A percentile compares a stretch with the other conserved stretches of the same genome.
These are phyloP conservation scores for Rhodamnia argentea DNA, from an alignment of 345 rosid genomes.

Conservation along the genomic window DNA sequence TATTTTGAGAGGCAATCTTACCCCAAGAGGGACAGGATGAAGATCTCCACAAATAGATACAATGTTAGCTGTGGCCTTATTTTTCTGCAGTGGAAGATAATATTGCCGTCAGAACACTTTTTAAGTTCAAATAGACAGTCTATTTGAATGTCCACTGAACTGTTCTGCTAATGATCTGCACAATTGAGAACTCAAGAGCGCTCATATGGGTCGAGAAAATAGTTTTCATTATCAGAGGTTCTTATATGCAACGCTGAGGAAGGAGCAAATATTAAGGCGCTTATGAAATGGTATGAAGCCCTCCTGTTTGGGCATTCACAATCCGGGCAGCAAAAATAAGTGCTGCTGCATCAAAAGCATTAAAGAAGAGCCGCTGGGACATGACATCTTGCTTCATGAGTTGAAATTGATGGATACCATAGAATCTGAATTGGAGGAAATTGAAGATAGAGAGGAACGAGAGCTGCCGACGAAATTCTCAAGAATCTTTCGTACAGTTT, in stretches of 20 bases:
- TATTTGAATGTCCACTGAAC: not conserved
- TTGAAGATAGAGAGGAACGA: not conserved
- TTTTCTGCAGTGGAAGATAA: conserved; percentile 27
- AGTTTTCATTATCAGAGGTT: not conserved
- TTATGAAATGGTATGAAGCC: not conserved
- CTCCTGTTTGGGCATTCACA: not conserved
- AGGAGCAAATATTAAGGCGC: not conserved
- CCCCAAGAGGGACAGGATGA: conserved; percentile 60
- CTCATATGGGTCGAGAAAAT: not conserved
- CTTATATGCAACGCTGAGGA: not conserved
- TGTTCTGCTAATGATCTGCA: not conserved
- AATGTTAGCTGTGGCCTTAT: conserved; percentile 48
- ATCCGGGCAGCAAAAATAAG: not conserved
- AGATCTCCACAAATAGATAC: conserved; percentile 47
- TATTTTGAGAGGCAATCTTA: conserved; percentile 6
- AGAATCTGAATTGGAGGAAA: not conserved
- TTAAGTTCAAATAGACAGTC: not conserved
- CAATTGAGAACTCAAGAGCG: not conserved
- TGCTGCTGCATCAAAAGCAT: not conserved
- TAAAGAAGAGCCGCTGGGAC: not conserved
- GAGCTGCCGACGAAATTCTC: not conserved
- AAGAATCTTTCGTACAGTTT: not conserved
- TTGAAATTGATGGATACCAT: not conserved
- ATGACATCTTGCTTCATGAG: not conserved
- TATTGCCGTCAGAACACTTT: not conserved